Evolutionary conservation across 2,329 filamentous ascomycete genomes (phyloP).

Genomic region (Ascochyta lentis): DNA sequence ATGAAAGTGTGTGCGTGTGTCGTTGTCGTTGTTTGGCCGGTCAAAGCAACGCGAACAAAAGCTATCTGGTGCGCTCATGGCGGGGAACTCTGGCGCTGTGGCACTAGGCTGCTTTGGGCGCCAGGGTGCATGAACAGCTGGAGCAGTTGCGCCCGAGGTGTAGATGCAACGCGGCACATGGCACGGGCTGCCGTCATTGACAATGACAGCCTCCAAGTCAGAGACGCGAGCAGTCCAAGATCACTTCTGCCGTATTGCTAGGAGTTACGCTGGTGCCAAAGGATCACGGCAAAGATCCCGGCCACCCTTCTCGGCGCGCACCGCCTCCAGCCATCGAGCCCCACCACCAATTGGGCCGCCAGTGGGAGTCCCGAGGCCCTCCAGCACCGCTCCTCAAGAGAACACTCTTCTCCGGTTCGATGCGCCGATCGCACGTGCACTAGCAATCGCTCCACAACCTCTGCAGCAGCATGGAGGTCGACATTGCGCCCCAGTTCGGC

Average conservation of each 20-base stretch:
- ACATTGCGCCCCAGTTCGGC: constrained; percentile 85
- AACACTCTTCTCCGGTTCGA: constrained; percentile 12
- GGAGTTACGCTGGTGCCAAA: constrained; percentile 6
- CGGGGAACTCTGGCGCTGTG: constrained; percentile 28
- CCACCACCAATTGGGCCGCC: constrained; percentile 39
- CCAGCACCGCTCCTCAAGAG: constrained; percentile 23
- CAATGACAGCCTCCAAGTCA: not conserved
- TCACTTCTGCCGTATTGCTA: constrained; percentile 1
- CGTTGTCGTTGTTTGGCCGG: constrained; percentile 12
- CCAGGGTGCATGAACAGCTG: constrained; percentile 30
- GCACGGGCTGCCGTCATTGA: not conserved
- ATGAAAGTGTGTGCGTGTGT: not conserved
- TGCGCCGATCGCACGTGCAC: constrained; percentile 30
- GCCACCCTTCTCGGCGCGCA: constrained; percentile 33
- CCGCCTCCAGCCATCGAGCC: constrained; percentile 36
- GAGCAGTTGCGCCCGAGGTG: constrained; percentile 19
- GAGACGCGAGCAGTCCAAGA: not conserved
- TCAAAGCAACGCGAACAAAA: constrained; percentile 24
- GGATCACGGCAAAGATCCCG: constrained; percentile 29
- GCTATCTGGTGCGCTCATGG: constrained; percentile 21
- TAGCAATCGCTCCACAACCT: constrained; percentile 22
- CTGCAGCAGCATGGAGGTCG: constrained; percentile 72
- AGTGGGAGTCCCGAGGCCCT: constrained; percentile 32
- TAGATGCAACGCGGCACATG: constrained; percentile 13
- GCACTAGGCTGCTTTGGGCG: constrained; percentile 36